Evolutionary conservation across 192 early-diverging fungal genomes (phyloP).

Genomic region (Coemansia sp.): DNA sequence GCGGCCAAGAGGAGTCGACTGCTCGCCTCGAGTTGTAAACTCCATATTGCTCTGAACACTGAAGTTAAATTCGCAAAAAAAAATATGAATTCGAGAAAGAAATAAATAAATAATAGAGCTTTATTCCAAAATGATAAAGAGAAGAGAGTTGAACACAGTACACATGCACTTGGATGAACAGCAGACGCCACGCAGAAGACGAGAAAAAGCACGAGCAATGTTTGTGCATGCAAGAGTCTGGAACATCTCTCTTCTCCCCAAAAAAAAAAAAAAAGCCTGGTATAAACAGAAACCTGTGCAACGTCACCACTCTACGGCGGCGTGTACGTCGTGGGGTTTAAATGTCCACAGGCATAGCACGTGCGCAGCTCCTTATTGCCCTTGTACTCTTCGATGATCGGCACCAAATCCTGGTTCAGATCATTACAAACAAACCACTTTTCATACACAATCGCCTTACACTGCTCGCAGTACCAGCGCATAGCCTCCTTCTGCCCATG

Average conservation of each 20-base stretch:
- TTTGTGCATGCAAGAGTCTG: neutral
- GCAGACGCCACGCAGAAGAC: neutral
- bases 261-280: neutral
- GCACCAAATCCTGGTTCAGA: constrained; percentile 87
- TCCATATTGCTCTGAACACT: neutral
- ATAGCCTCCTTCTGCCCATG: constrained; percentile 76
- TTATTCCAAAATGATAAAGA: neutral
- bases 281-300: neutral
- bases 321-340: constrained; percentile 55
- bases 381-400: constrained; percentile 87
- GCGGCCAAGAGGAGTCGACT: neutral
- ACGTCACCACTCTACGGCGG: constrained; percentile 5
- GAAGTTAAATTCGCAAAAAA: neutral
- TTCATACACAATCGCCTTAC: constrained; percentile 82
- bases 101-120: neutral
- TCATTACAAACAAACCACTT: constrained; percentile 89
- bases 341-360: constrained; percentile 71
- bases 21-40: neutral
- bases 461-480: constrained; percentile 94
- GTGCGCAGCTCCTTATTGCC: constrained; percentile 65
- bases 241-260: neutral
- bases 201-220: neutral
- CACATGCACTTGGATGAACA: neutral
- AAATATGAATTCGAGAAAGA: neutral
- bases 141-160: neutral